Evolutionary conservation across 805 yeast genomes (phyloP).

Genomic region (Dipodascus albidus): DNA sequence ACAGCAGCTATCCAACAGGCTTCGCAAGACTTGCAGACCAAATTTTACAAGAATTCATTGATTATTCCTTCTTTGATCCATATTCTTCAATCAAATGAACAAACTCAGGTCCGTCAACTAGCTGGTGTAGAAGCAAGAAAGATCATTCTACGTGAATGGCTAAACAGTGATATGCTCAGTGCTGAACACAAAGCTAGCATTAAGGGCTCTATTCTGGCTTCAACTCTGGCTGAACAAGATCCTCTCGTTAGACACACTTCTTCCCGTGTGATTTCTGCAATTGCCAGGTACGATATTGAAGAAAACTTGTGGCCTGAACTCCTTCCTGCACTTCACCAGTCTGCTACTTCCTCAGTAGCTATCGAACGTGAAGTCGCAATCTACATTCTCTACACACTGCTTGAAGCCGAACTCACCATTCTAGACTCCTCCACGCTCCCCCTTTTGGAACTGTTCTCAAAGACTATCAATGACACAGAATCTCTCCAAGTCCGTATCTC

Average conservation of each 20-base stretch:
- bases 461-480: slow-evolving; percentile 47
- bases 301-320: slow-evolving; percentile 65
- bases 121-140: slow-evolving; percentile 97
- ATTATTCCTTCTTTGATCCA: slow-evolving; percentile 77
- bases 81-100: slow-evolving; percentile 57
- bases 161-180: slow-evolving; percentile 27
- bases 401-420: slow-evolving; percentile 55
- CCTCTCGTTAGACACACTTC: slow-evolving; percentile 73
- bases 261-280: slow-evolving; percentile 81
- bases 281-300: slow-evolving; percentile 67
- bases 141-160: slow-evolving; percentile 64
- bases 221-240: slow-evolving; percentile 53
- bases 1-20: slow-evolving; percentile 69
- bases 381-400: slow-evolving; percentile 61
- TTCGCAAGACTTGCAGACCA: slow-evolving; percentile 57
- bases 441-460: slow-evolving; percentile 58
- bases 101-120: slow-evolving; percentile 69
- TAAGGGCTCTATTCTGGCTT: slow-evolving; percentile 54
- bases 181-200: slow-evolving; percentile 45
- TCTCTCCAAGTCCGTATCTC: slow-evolving; percentile 71
- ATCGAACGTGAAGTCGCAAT: slow-evolving; percentile 71
- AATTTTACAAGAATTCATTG: slow-evolving; percentile 57
- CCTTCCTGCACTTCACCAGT: slow-evolving; percentile 56
- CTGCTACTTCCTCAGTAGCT: slow-evolving; percentile 45
- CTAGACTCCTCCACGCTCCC: slow-evolving; percentile 57